Evolutionary conservation across 495 filamentous ascomycete genomes (phyloP), one percentile per base, ranked within the genome.

Genomic region (Podospora didyma): DNA sequence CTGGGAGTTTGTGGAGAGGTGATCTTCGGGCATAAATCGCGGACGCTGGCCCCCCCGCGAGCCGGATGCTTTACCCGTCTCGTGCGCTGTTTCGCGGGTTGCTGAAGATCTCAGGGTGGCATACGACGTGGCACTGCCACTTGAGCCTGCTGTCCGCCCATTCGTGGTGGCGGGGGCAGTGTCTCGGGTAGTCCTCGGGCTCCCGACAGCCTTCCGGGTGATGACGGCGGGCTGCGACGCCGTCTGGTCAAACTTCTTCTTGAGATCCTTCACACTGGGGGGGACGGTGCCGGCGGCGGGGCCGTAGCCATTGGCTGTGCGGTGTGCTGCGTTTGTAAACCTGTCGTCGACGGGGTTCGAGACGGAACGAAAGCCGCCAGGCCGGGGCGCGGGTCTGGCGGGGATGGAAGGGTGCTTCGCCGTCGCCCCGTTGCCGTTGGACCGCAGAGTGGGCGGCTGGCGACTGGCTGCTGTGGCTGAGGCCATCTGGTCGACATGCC

Each of bases 251-350:
- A 83, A 83, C 49, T 71, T 77, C 61, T 76, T 79, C 61, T 76
- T 75, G 42, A 82, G 66, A 63, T 83, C 79, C 64, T 78, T 80
- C 24, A 83, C 80, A 62, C 77, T 83, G 23, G 74, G 66, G 26
- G 76, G 69, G 46, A 69, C 63, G 51, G 57, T 54, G 42, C 62
- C 68, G 22, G 63, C 53, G 42, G 31, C 46, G 23, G 47, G 39
- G 17, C 60, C 47, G 45, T 61, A 62, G 31, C 64, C 61, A 37
- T 57, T 59, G 49, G 60, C 51, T n/a, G 68, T 51, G 42, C 69
- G 56, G 51, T 62, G 61, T 14, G 61, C 47, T 17, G 50, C 60
- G 16, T 59, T 54, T 52, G 51, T 60, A 23, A 62, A 31, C 42
- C 69, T 66, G 55, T 73, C 71, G 50, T 77, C 75, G 49, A 79